Base-by-base conservation (phyloP, 1,284 basidiomycete species). In the Trichosporon inkin region DNA sequence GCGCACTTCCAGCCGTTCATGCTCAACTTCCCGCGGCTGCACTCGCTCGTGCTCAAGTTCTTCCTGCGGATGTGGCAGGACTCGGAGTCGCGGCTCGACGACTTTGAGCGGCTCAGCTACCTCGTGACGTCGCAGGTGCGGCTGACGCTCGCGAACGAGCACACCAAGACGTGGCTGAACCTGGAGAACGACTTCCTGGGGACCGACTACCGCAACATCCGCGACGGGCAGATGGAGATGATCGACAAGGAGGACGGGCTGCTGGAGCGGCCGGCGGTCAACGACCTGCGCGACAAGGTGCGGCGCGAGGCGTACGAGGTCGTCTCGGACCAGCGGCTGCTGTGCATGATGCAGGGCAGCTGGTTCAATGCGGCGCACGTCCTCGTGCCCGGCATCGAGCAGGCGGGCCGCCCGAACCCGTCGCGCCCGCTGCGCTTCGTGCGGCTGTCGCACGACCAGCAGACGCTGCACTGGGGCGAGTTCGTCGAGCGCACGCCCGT, bases 1-100 rank as follows among this genome's bases (percentile, higher is more conserved):
- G 88, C 89, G 1, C 84, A 86, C 1, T 94, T 91, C 77, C 88
- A 91, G 67, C 91, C 92, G 0, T 92, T 93, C 80, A 88, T 97
- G 75, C 83, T 97, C 62, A 89, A 90, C 68, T 91, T 94, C 72
- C 83, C 84, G 67, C 86, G 85, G 61, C 86, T 95, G 10, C 94
- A 98, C 76, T 81, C 84, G 6, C 80, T 95, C 4, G 89, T 89
- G 1, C 85, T 90, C 28, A 86, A 86, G 58, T 96, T 97, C 81
- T 96, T 96, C 80, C 79, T 93, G 28, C 85, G 80, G 35, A 95
- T 98, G 88, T 98, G 93, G 93, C 86, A 84, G 69, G 93, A 97
- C 76, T 92, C 90, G 65, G 88, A 89, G 36, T 91, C 94, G 1
- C 86, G 88, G 10, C 75, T 78, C 8, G 85, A 82, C 32, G 92